Evolutionary conservation across 2,329 filamentous ascomycete species (phyloP).

Genomic region (Zasmidium citrigriseum): DNA sequence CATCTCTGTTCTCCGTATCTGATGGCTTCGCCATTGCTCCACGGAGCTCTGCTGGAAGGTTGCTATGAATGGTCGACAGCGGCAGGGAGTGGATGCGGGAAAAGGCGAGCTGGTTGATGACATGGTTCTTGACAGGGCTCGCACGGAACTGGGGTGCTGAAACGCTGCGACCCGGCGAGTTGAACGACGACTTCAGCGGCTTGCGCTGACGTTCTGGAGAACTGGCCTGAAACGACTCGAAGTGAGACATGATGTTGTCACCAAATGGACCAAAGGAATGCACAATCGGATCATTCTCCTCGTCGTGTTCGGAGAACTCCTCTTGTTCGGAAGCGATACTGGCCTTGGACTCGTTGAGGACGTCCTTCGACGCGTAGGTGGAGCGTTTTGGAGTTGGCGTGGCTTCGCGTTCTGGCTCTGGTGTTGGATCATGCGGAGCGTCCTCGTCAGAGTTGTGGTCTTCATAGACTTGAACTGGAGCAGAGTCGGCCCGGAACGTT

Average conservation of each 20-base stretch:
- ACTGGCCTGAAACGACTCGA: conserved; percentile 73
- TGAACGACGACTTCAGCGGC: conserved; percentile 31
- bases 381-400: conserved; percentile 21
- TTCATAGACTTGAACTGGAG: conserved; percentile 70
- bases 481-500: conserved; percentile 43
- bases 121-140: conserved; percentile 72
- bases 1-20: conserved; percentile 28
- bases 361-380: conserved; percentile 13
- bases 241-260: conserved; percentile 76
- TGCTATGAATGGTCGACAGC: conserved; percentile 82
- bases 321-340: conserved; percentile 43
- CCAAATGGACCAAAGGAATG: conserved; percentile 92
- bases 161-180: conserved; percentile 27
- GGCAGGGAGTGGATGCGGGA: conserved; percentile 90
- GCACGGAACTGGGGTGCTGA: conserved; percentile 23
- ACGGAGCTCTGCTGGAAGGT: conserved; percentile 68
- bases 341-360: conserved; percentile 18
- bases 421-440: conserved; percentile 29
- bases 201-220: conserved; percentile 58
- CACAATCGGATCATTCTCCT: conserved; percentile 92
- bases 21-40: conserved; percentile 33
- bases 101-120: conserved; percentile 93
- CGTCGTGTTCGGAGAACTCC: conserved; percentile 76
- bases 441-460: conserved; percentile 63
- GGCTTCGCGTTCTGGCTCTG: conserved; percentile 20